These are phyloP conservation scores for Pichia ethanolica DNA, from an alignment of 805 yeast species.

Conservation along the genomic window DNA sequence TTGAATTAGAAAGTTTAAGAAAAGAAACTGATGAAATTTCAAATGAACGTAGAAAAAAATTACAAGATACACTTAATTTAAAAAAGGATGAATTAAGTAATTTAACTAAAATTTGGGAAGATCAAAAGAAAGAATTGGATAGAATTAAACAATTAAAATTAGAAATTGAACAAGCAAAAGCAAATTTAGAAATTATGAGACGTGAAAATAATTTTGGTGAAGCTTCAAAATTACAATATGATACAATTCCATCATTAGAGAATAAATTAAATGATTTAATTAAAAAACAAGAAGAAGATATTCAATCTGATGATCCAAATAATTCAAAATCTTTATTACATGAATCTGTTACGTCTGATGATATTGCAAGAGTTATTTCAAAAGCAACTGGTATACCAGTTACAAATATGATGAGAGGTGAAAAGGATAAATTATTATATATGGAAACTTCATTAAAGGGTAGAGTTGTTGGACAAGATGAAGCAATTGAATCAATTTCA, in stretches of 20 bases:
- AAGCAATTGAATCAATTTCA: slow-evolving; percentile 81
- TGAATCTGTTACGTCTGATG: slow-evolving; percentile 91
- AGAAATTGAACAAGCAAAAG: slow-evolving; percentile 75
- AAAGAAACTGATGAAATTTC: slow-evolving; percentile 89
- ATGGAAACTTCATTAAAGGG: slow-evolving; percentile 77
- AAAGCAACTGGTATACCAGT: slow-evolving; percentile 96
- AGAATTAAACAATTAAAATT: slow-evolving; percentile 71
- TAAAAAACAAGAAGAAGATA: slow-evolving; percentile 20
- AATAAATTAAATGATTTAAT: slow-evolving; percentile 44
- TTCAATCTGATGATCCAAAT: slow-evolving; percentile 26
- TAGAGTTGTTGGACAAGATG: slow-evolving; percentile 92
- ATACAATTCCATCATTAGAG: slow-evolving; percentile 78
- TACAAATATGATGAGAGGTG: slow-evolving; percentile 85
- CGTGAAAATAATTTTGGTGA: slow-evolving; percentile 78
- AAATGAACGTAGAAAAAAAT: slow-evolving; percentile 63
- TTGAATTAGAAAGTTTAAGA: slow-evolving; percentile 87
- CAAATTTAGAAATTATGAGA: slow-evolving; percentile 74
- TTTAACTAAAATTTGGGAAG: slow-evolving; percentile 80
- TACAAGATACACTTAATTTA: slow-evolving; percentile 57
- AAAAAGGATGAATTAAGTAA: slow-evolving; percentile 62
- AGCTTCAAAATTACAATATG: slow-evolving; percentile 86
- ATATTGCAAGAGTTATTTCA: slow-evolving; percentile 85
- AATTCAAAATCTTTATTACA: slow-evolving; percentile 45
- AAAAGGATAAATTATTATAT: slow-evolving; percentile 77
- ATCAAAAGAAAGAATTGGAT: slow-evolving; percentile 71